These are phyloP conservation scores for Pythium guiyangense DNA, from an alignment of 352 stramenopile genomes.

Conservation along the genomic window DNA sequence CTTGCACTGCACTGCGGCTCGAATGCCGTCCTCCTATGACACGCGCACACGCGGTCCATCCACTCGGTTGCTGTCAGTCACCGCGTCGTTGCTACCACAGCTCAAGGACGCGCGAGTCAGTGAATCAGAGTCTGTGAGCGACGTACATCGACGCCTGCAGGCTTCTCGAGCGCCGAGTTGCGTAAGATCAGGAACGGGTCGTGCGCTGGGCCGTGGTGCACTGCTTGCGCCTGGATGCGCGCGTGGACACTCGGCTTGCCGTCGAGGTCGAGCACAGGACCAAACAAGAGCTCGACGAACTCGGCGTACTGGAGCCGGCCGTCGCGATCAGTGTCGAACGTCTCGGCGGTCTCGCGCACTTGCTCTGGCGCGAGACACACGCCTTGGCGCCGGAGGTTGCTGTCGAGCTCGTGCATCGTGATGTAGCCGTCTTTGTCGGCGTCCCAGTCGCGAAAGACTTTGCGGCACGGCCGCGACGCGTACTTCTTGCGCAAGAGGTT, in stretches of 20 bases:
- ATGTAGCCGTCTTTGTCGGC: slow-evolving; percentile 48
- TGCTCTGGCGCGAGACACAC: slow-evolving; percentile 27
- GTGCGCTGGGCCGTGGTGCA: slow-evolving; percentile 3
- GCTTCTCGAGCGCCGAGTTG: slow-evolving; percentile 14
- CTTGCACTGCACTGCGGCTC: slow-evolving; percentile 32
- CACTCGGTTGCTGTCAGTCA: too few species aligned
- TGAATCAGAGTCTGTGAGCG: too few species aligned
- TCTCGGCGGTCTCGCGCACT: slow-evolving; percentile 36
- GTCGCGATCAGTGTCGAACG: slow-evolving; percentile 34
- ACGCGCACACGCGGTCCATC: background rate
- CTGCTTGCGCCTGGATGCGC: slow-evolving; percentile 4
- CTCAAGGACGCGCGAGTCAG: too few species aligned
- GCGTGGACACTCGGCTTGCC: slow-evolving; percentile 4
- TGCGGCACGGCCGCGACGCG: slow-evolving; percentile 26
- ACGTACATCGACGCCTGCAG: slow-evolving; percentile 1
- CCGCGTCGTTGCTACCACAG: too few species aligned
- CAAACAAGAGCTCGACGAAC: slow-evolving; percentile 39
- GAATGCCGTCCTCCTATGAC: slow-evolving; percentile 29
- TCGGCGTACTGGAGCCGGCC: slow-evolving; percentile 38
- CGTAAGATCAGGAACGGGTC: slow-evolving; percentile 39
- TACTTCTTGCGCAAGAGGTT: slow-evolving; percentile 50
- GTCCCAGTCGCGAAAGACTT: slow-evolving; percentile 59
- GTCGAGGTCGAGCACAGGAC: slow-evolving; percentile 20
- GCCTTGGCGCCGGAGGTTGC: slow-evolving; percentile 37
- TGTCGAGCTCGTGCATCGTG: slow-evolving; percentile 36